Evolutionary conservation across 2,329 filamentous ascomycete genomes (phyloP).

Genomic region (Stagonosporopsis chrysanthemi): DNA sequence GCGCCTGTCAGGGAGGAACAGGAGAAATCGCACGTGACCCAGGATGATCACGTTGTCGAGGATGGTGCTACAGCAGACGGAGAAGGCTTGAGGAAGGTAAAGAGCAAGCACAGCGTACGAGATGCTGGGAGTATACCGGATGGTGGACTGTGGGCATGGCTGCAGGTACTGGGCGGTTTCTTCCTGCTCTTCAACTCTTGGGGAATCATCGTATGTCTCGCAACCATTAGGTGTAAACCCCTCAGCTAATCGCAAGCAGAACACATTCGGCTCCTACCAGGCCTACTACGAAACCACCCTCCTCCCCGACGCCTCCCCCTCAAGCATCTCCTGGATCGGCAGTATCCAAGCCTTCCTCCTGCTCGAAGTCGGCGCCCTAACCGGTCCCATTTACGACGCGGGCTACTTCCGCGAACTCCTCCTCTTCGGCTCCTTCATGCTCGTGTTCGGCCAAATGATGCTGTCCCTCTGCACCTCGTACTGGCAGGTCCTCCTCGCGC

Average conservation of each 20-base stretch:
- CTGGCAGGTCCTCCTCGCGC: constrained; percentile 60
- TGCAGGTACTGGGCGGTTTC: constrained; percentile 58
- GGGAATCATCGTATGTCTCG: constrained; percentile 40
- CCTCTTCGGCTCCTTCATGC: constrained; percentile 52
- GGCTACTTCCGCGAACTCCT: constrained; percentile 57
- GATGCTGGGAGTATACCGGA: constrained; percentile 55
- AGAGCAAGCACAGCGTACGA: constrained; percentile 46
- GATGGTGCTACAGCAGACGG: constrained; percentile 6
- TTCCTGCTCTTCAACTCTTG: constrained; percentile 59
- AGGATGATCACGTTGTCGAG: constrained; percentile 9
- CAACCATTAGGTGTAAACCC: not conserved
- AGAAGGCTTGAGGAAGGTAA: constrained; percentile 28
- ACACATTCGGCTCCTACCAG: constrained; percentile 59
- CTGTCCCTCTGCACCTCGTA: constrained; percentile 56
- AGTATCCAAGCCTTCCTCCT: constrained; percentile 58
- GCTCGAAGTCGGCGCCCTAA: constrained; percentile 54
- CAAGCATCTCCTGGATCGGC: constrained; percentile 60
- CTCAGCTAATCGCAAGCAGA: constrained; percentile 23
- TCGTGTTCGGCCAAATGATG: constrained; percentile 62
- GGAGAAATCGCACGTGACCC: constrained; percentile 25
- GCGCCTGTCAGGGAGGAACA: constrained; percentile 18
- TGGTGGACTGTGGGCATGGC: constrained; percentile 57
- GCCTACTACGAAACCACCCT: constrained; percentile 57
- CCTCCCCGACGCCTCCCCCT: constrained; percentile 51
- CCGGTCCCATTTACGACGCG: constrained; percentile 59